These are phyloP conservation scores for Sporisorium sorghi DNA, from an alignment of 1,284 basidiomycete genomes.

Conservation along the genomic window DNA sequence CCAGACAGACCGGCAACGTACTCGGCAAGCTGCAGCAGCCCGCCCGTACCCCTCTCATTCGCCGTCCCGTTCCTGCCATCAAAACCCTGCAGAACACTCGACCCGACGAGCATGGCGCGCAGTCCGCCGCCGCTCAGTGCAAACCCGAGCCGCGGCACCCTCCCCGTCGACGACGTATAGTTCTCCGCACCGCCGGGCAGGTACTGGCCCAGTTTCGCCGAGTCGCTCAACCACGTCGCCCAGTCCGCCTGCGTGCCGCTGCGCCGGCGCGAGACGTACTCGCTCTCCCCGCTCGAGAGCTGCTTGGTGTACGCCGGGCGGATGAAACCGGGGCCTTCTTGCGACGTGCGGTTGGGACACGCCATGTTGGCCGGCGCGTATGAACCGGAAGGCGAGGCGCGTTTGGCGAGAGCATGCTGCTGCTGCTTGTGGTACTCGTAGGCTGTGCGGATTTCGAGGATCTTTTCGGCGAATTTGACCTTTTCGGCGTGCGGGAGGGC, in stretches of 20 bases:
- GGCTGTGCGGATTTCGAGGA: conserved; percentile 41
- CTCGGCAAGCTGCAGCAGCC: conserved; percentile 64
- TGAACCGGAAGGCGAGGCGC: conserved; percentile 49
- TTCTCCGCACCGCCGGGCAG: conserved; percentile 57
- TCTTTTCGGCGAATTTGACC: conserved; percentile 24
- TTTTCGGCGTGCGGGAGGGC: conserved; percentile 22
- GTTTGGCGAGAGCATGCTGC: conserved; percentile 15
- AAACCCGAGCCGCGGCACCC: conserved; percentile 69
- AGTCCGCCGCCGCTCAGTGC: conserved; percentile 72
- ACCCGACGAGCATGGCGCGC: conserved; percentile 71
- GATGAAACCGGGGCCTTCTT: conserved; percentile 53
- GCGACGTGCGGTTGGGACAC: conserved; percentile 52
- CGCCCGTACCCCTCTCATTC: conserved; percentile 60
- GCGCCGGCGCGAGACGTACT: conserved; percentile 55
- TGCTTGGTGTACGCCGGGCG: conserved; percentile 52
- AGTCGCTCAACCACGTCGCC: conserved; percentile 50
- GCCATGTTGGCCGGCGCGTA: conserved; percentile 56
- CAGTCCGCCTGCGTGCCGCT: conserved; percentile 33
- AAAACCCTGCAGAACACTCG: conserved; percentile 59
- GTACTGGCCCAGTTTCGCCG: conserved; percentile 28
- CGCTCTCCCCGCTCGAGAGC: conserved; percentile 46
- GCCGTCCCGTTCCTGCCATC: conserved; percentile 64
- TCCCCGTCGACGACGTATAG: conserved; percentile 44
- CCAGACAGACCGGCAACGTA: conserved; percentile 66
- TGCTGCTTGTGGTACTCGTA: conserved; percentile 38